Percentiles rank a stretch among this genome's conserved stretches.
Conservation (phyloP, 306 rosid genomes). For the Trichosanthes cucumerina region DNA sequence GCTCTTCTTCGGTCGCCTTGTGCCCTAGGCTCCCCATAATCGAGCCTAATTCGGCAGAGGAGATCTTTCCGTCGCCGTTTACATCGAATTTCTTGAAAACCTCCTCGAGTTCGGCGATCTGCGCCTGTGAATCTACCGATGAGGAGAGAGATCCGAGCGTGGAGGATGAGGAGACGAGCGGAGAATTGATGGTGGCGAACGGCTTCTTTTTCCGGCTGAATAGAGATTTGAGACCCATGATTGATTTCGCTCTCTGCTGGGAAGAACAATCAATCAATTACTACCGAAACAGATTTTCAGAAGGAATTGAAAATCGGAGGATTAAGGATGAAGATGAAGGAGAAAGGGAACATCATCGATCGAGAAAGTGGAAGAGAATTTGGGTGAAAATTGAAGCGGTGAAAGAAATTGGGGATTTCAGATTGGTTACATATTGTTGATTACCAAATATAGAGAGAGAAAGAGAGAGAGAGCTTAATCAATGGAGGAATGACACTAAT, state of each 20-base stretch:
- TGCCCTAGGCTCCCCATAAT: conserved; percentile 68
- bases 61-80: conserved; percentile 85
- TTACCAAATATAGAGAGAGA: not conserved
- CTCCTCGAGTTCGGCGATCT: conserved; percentile 41
- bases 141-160: conserved; percentile 20
- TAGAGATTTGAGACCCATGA: not conserved
- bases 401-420: not conserved
- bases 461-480: not conserved
- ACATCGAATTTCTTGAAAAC: conserved; percentile 77
- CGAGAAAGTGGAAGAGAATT: not conserved
- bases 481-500: not conserved
- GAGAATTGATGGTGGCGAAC: not conserved
- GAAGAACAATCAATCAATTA: not conserved
- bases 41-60: conserved; percentile 57
- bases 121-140: conserved; percentile 7
- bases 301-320: not conserved
- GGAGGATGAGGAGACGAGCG: not conserved
- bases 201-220: not conserved
- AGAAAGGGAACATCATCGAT: not conserved
- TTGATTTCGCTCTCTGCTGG: not conserved
- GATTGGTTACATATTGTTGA: not conserved
- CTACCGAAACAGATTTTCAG: not conserved
- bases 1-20: conserved; percentile 44
- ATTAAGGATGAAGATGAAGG: not conserved
- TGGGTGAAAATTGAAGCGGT: not conserved